Conservation (phyloP, 2,329 filamentous ascomycete species). For the Aspergillus neoniger region DNA sequence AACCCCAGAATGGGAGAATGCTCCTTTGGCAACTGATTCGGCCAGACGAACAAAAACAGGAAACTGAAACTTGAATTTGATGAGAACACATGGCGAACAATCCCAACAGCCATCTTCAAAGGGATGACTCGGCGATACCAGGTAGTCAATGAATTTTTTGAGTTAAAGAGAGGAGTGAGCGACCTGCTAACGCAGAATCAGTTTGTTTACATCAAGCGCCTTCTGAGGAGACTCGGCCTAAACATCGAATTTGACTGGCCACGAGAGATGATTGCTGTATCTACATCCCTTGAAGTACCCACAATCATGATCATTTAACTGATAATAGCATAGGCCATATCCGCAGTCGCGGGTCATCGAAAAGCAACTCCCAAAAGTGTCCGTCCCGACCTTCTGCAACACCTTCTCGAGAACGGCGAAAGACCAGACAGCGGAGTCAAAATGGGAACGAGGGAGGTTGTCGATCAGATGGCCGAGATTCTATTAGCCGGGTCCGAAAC, state of each 20-base stretch:
- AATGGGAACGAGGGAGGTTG: not conserved
- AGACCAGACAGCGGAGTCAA: not conserved
- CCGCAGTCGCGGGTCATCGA: not conserved
- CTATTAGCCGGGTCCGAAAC: slow-evolving; percentile 6
- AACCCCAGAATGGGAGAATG: slow-evolving; percentile 6
- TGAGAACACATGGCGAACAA: not conserved
- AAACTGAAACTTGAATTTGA: not conserved
- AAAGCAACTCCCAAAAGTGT: not conserved
- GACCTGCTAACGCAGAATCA: not conserved
- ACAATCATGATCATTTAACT: too few relatives aligned
- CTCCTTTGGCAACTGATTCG: slow-evolving; percentile 5
- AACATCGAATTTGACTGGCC: slow-evolving; percentile 9
- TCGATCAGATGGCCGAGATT: slow-evolving; percentile 7
- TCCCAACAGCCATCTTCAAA: not conserved
- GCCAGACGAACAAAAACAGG: not conserved
- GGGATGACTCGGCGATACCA: slow-evolving; percentile 7
- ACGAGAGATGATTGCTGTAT: slow-evolving; percentile 4
- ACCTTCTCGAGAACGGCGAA: slow-evolving; percentile 1
- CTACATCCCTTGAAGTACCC: too few relatives aligned
- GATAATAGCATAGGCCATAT: not conserved
- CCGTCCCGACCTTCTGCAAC: slow-evolving; percentile 2
- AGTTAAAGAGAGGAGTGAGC: too few relatives aligned
- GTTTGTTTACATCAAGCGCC: slow-evolving; percentile 7
- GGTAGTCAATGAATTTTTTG: not conserved
- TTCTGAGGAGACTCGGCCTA: not conserved